Base-by-base conservation (phyloP, 345 rosid species). In the Gossypium stocksii region DNA sequence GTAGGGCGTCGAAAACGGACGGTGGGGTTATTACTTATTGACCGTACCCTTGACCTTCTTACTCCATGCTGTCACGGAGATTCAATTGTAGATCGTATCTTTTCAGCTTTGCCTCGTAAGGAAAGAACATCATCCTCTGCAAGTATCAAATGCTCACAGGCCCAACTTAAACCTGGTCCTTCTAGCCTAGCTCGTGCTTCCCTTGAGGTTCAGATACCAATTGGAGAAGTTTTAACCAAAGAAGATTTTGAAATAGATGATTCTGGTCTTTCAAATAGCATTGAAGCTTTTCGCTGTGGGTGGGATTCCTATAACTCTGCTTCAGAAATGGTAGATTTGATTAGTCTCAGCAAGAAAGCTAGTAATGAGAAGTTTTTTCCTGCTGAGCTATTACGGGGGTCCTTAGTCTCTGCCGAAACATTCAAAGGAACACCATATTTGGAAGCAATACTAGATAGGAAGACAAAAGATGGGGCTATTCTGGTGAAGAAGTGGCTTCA, bases 401-500 rank as follows among this genome's bases (percentile, higher is more conserved):
- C 98, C 75, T 82, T 91, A 20, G 84, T 86, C 61, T 86, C 89
- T 60, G 85, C 90, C 13, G 98, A 91, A 79, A 83, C 78, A 73
- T 89, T 92, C 77, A 86, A 87, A 63, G 97, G 97, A 74, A 90
- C 93, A 38, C 97, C 98, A 48, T 92, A 81, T 81, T 71, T 92
- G 74, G 98, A 94, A 84, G 96, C 97, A 65, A 75, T 94, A 81
- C 82, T 91, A 67, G 98, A 94, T 66, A 89, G 98, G 78, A 86
- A 84, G 83, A 85, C 91, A 45, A 94, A 89, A 80, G 98, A 94
- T 70, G 98, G 98, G 68, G 84, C 91, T 46, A 74, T 91, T 51
- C 82, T 94, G 79, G 90, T 92, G 49, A 94, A 89, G 86, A 94
- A 89, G 80, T 94, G 98, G 98, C 98, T 92, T 79, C 98, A 87